These are phyloP conservation scores for Pseudocercospora fijiensis DNA, from an alignment of 2,329 filamentous ascomycete genomes.

Conservation along the genomic window DNA sequence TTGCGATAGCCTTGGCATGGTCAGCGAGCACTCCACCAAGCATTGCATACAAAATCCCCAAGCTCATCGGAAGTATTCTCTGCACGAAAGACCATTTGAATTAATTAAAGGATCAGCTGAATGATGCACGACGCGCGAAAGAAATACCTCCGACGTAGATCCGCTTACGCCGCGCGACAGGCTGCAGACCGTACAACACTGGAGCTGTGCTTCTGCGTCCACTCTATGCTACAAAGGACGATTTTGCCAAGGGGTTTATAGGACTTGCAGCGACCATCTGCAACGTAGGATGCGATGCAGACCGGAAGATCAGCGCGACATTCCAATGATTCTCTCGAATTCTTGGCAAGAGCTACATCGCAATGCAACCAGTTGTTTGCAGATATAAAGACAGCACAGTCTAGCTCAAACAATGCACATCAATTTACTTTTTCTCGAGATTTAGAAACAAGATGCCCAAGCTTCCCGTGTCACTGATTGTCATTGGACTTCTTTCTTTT, in stretches of 20 bases:
- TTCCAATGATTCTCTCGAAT: not conserved
- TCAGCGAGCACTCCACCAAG: not conserved
- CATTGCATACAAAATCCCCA: not conserved
- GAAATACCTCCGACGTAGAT: not conserved
- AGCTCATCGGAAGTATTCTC: not conserved
- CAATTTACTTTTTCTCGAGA: not conserved
- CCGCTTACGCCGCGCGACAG: not conserved
- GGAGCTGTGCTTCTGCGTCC: not conserved
- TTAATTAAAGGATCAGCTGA: not conserved
- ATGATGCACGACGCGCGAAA: not conserved
- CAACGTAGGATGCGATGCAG: too few relatives aligned
- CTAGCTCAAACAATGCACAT: not conserved
- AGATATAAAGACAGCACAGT: not conserved
- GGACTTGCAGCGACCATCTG: not conserved
- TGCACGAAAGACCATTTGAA: not conserved
- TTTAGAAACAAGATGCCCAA: not conserved
- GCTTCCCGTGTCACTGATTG: not conserved
- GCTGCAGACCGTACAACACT: not conserved
- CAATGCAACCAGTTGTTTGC: not conserved
- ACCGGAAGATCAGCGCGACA: not conserved
- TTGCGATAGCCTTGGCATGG: not conserved
- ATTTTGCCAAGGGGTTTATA: not conserved
- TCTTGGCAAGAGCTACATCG: not conserved
- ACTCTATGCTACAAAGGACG: not conserved
- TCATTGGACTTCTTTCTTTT: not conserved